These are phyloP conservation scores for Verticillium nonalfalfae DNA, from an alignment of 2,329 filamentous ascomycete species.

Conservation along the genomic window DNA sequence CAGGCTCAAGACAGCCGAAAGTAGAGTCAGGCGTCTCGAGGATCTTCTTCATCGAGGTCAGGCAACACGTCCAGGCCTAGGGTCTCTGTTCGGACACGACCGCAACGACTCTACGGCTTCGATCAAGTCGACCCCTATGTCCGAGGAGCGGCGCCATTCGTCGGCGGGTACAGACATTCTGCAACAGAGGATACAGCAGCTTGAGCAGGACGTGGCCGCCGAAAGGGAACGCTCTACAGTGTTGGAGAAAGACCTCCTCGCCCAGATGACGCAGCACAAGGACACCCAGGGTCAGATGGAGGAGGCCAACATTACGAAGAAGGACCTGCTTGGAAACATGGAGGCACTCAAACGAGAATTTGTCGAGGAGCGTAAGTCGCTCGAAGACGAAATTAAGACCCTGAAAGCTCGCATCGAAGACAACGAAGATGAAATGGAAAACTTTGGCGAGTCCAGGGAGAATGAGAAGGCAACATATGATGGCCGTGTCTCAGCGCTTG, in stretches of 20 bases:
- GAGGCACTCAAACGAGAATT: constrained; percentile 89
- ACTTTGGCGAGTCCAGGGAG: constrained; percentile 75
- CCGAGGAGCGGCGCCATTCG: constrained; percentile 38
- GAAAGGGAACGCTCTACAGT: constrained; percentile 63
- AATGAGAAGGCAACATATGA: constrained; percentile 70
- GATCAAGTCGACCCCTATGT: constrained; percentile 28
- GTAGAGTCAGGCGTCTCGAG: constrained; percentile 83
- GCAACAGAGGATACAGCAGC: constrained; percentile 44
- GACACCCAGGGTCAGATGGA: constrained; percentile 65
- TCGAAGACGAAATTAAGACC: constrained; percentile 73
- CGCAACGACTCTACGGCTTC: constrained; percentile 44
- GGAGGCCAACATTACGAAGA: constrained; percentile 86
- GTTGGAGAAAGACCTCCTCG: constrained; percentile 64
- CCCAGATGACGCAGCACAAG: constrained; percentile 48
- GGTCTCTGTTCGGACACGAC: constrained; percentile 47
- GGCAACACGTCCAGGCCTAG: constrained; percentile 44
- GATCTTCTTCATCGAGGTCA: constrained; percentile 78
- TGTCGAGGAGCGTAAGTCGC: constrained; percentile 71
- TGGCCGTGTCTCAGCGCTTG: constrained; percentile 59
- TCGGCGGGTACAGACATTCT: constrained; percentile 40
- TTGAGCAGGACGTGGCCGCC: constrained; percentile 68
- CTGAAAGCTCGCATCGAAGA: constrained; percentile 78
- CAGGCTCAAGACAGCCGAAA: constrained; percentile 76
- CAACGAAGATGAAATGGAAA: constrained; percentile 85
- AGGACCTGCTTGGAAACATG: constrained; percentile 90